Evolutionary conservation across 2,329 filamentous ascomycete species (phyloP), one percentile per base, ranked within the genome.

Genomic region (Thelonectria rubi): DNA sequence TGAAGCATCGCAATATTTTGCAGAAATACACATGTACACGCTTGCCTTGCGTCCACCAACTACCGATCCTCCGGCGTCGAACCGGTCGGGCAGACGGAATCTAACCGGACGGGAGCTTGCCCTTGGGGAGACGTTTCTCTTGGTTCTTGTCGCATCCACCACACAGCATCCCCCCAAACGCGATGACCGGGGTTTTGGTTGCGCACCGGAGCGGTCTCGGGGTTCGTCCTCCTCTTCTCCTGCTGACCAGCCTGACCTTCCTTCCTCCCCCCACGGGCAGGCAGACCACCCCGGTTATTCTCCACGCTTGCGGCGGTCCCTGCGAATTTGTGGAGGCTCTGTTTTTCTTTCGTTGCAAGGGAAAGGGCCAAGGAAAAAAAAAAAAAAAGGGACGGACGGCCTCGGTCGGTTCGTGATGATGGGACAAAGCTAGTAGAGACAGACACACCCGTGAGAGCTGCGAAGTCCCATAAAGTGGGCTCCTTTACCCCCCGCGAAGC

Each of bases 401-500:
- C 52, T 60, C 58, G 57, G 57, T 53, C 57, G 39, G 43, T 59
- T 50, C 50, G 57, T 54, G 43, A 48, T 43, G 57, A 42, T 54
- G 45, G 20, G 45, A 45, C n/a, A n/a, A n/a, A n/a, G n/a, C n/a
- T n/a, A n/a, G n/a, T n/a, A n/a, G n/a, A n/a, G n/a, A n/a, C n/a
- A n/a, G n/a, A n/a, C n/a, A n/a, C n/a, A n/a, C n/a, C n/a, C n/a
- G n/a, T n/a, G n/a, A 48, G 34, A 20, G 48, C 53, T 64, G 65
- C 65, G 65, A 66, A 65, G 65, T 58, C 24, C 6, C 9, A 8
- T 3, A 49, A 47, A 57, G 55, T n/a, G 60, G 65, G 50, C 37
- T 34, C 62, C 62, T 43, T 65, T n/a, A n/a, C n/a, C 59, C 62
- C 63, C 30, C 65, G 57, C 62, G 67, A 60, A 71, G 69, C 69